Evolutionary conservation across 1,284 basidiomycete species (phyloP), one percentile per base, ranked within the genome.

Genomic region (Cutaneotrichosporon sp.): DNA sequence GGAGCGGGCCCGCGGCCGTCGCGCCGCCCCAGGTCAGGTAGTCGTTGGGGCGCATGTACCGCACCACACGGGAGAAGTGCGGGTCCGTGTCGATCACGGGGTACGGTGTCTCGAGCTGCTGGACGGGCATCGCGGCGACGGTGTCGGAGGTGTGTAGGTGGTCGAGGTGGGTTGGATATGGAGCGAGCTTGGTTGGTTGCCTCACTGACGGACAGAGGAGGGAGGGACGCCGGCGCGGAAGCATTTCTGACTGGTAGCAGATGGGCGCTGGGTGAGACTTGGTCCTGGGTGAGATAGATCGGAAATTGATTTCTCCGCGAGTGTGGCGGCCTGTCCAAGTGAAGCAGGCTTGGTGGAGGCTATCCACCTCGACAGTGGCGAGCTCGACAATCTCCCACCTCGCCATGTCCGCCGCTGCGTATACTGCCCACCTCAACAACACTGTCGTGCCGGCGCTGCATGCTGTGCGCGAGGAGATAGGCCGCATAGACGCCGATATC

Each of bases 31-130:
- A 91, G 40, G 82, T 77, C 18, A 81, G 86, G 78, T 90, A 92
- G 80, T 98, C 96, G 8, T 86, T 86, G 13, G 83, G 79, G 39
- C 96, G 83, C 77, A 97, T 84, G 78, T 94, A 96, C 61, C 87
- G 79, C 30, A 98, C 78, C 38, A 98, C 94, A 43, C 96, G 84
- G 37, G 78, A 78, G 36, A 87, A 86, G 79, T 96, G 89, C 18
- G 94, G 94, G 80, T 98, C 96, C 3, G 83, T 78, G 76, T 97
- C 93, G 76, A 93, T 86, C 75, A 90, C 84, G 46, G 88, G 88
- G 75, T 85, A 90, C 23, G 83, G 82, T 21, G 84, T 83, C 64
- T 81, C 78, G 56, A 85, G 78, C 67, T 83, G 78, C 76, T 86
- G 87, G 74, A 82, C 77, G 55, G 84, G 83, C 85, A 88, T 88